Base-by-base conservation (phyloP, 2,329 filamentous ascomycete species). In the Ramularia endophylla region DNA sequence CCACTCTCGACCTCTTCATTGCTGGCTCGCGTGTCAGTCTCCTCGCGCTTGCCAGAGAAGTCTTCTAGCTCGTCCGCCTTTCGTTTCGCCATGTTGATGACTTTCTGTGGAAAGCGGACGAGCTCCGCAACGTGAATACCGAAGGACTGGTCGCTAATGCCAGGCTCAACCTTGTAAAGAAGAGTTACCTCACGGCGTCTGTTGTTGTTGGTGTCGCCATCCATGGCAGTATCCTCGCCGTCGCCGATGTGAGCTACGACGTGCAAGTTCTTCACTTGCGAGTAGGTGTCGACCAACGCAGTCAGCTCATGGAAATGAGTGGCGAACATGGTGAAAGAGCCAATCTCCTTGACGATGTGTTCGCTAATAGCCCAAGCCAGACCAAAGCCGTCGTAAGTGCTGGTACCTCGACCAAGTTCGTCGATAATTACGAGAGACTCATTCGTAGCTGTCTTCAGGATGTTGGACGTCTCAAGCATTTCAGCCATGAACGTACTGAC, bases 401-500 rank as follows among this genome's bases (percentile, higher is more conserved):
- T 95, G 0, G 92, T 98, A 43, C 92, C 92, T 46, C 92, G 87
- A 36, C 92, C 92, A 2, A 98, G 79, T 64, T 98, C 92, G 64
- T 98, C 94, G 54, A 98, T 95, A 65, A 98, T 97, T 67, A 98
- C 97, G 39, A 98, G 77, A 4, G 87, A 95, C 62, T 98, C 92
- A 22, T 84, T 80, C 0, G 92, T 98, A 2, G 92, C 92, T 0
- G 87, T 94, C 68, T 97, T 97, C 59, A 98, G 81, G 51, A 98
- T 98, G 62, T 97, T 97, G 53, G 92, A 88, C 1, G 92, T 98
- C 64, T 98, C 92, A 16, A 98, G 77, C 92, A 98, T 98, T 69
- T 98, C 92, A 2, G 92, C 92, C 94, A 98, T 98, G 65, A 98
- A 98, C 0, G 92, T 98, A 3, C 87, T 95, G 2, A 98, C 92